Evolutionary conservation across 2,329 filamentous ascomycete genomes (phyloP).

Genomic region (Cercospora beticola): DNA sequence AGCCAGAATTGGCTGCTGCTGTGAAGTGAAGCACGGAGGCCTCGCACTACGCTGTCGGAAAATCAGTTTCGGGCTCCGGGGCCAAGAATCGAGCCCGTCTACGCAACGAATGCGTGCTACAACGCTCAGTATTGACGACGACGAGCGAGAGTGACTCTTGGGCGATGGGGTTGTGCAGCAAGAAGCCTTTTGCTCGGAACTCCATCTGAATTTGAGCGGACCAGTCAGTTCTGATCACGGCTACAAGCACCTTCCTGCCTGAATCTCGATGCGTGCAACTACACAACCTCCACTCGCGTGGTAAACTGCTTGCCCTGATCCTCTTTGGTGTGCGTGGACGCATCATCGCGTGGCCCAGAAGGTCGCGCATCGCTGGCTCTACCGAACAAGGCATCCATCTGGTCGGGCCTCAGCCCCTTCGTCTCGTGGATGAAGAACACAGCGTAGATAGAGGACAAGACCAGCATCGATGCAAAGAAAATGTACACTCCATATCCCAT

Average conservation of each 20-base stretch:
- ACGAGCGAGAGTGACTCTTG: too few species aligned
- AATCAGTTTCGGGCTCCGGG: background rate
- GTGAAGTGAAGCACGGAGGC: background rate
- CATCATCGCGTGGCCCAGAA: background rate
- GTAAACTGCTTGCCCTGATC: background rate
- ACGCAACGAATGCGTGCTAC: background rate
- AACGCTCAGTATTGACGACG: background rate
- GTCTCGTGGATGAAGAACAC: slow-evolving; percentile 45
- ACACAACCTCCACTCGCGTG: background rate
- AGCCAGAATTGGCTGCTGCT: background rate
- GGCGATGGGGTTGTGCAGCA: too few species aligned
- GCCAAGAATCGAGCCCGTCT: background rate
- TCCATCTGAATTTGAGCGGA: background rate
- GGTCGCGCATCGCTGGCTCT: slow-evolving; percentile 19
- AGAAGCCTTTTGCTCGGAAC: background rate
- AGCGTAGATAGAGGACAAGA: slow-evolving; percentile 41
- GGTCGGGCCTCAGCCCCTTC: slow-evolving; percentile 41
- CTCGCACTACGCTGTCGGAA: background rate
- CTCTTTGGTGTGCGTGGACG: background rate
- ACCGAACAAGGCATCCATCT: slow-evolving; percentile 43
- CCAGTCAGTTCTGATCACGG: background rate
- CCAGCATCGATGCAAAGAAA: slow-evolving; percentile 43
- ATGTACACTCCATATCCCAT: slow-evolving; percentile 45
- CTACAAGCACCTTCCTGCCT: background rate
- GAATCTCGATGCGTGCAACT: background rate